Percentiles rank a stretch among this genome's conserved stretches.
Evolutionary conservation across 192 early-diverging fungal species (phyloP).

Genomic region (Podila clonocystis): DNA sequence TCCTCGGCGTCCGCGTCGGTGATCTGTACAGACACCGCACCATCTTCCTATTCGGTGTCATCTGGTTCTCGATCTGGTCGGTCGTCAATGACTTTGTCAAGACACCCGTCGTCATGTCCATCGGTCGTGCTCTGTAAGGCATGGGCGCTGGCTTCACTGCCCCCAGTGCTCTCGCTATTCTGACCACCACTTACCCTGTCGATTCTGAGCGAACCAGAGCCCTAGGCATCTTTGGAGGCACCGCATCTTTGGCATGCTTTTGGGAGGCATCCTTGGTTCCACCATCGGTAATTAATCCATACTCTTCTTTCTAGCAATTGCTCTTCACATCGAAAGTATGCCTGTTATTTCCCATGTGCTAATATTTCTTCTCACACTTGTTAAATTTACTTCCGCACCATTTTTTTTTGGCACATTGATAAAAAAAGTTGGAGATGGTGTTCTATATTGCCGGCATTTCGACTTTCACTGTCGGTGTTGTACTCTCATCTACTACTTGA

Average conservation of each 20-base stretch:
- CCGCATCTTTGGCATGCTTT: conserved; percentile 16
- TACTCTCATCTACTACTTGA: conserved; percentile 21
- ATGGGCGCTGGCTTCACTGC: conserved; percentile 31
- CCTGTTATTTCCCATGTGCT: too few species aligned
- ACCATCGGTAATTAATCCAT: conserved; percentile 5
- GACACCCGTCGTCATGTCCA: conserved; percentile 12
- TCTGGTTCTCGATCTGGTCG: conserved; percentile 12
- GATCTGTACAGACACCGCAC: conserved; percentile 30
- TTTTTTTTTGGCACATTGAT: too few species aligned
- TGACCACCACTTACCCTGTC: conserved; percentile 20
- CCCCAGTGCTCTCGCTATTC: conserved; percentile 28
- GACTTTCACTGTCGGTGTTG: conserved; percentile 12
- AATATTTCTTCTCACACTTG: too few species aligned
- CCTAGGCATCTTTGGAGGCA: conserved; percentile 15
- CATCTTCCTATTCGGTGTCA: conserved; percentile 14
- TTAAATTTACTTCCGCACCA: too few species aligned
- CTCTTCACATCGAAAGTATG: too few species aligned
- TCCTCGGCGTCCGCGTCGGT: conserved; percentile 18
- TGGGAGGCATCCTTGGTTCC: conserved; percentile 20
- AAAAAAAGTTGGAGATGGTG: conserved; percentile 23
- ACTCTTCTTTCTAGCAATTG: too few species aligned
- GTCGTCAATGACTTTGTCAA: conserved; percentile 20
- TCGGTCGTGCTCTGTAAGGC: conserved; percentile 27
- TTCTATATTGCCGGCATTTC: conserved; percentile 24
- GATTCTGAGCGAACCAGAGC: conserved; percentile 12